Conservation (phyloP, 768 basidiomycete species). For the Boletus tylopilopsis region DNA sequence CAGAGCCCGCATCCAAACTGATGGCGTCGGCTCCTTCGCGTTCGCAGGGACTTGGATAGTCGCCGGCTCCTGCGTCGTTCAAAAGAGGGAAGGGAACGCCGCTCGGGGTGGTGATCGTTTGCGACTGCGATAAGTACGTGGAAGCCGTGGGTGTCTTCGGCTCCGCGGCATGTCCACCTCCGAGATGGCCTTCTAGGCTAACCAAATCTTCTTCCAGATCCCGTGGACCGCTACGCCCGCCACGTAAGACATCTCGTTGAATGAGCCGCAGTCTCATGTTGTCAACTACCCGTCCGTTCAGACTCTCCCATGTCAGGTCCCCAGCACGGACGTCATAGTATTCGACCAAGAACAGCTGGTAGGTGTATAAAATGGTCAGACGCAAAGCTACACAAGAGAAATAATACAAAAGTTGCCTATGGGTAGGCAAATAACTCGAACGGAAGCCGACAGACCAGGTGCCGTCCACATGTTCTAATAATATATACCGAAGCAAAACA, state of each 20-base stretch:
- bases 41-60: conserved; percentile 20
- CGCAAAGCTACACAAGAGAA: neutral
- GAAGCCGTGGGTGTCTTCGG: conserved; percentile 35
- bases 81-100: conserved; percentile 23
- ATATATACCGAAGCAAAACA: conserved; percentile 9
- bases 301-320: conserved; percentile 43
- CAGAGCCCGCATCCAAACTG: conserved; percentile 9
- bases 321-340: conserved; percentile 67
- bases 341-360: conserved; percentile 53
- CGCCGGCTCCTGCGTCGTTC: conserved; percentile 20
- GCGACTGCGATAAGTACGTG: conserved; percentile 33
- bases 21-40: conserved; percentile 15
- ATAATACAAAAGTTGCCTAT: neutral
- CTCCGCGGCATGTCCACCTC: conserved; percentile 33
- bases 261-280: conserved; percentile 49
- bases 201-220: conserved; percentile 28
- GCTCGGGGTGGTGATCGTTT: conserved; percentile 21
- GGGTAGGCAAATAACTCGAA: conserved; percentile 5
- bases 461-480: neutral
- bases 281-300: conserved; percentile 48
- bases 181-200: conserved; percentile 28
- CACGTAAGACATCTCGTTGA: conserved; percentile 30
- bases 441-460: conserved; percentile 1
- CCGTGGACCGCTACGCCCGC: conserved; percentile 16
- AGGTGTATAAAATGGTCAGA: conserved; percentile 16